Evolutionary conservation across 2,329 filamentous ascomycete genomes (phyloP).

Genomic region (Diaporthe sp.): DNA sequence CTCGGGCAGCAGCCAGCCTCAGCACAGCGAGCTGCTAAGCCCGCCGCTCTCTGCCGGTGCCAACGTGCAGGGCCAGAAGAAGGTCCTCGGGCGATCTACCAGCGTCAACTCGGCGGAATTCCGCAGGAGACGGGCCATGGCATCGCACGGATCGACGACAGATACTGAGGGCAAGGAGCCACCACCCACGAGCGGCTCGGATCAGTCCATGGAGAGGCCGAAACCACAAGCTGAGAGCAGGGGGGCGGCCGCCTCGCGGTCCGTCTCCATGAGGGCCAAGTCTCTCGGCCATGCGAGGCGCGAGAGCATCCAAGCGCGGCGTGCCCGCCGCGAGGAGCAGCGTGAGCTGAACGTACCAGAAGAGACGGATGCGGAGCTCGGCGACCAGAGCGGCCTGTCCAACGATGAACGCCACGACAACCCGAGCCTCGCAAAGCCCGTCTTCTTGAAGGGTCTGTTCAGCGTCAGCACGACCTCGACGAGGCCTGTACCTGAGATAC

Average conservation of each 20-base stretch:
- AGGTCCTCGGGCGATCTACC: slow-evolving; percentile 85
- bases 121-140: slow-evolving; percentile 69
- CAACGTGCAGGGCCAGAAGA: slow-evolving; percentile 68
- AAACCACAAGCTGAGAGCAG: slow-evolving; percentile 59
- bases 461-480: slow-evolving; percentile 97
- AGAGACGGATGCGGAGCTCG: slow-evolving; percentile 87
- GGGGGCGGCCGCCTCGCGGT: slow-evolving; percentile 64
- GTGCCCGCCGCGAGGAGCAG: slow-evolving; percentile 77
- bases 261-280: slow-evolving; percentile 80
- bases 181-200: slow-evolving; percentile 82
- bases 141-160: slow-evolving; percentile 42
- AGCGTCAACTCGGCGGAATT: slow-evolving; percentile 93
- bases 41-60: slow-evolving; percentile 76
- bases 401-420: slow-evolving; percentile 70
- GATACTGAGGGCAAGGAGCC: slow-evolving; percentile 66
- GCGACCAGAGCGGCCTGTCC: slow-evolving; percentile 70
- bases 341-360: slow-evolving; percentile 65
- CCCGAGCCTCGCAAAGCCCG: slow-evolving; percentile 89
- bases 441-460: slow-evolving; percentile 95
- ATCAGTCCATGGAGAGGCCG: slow-evolving; percentile 74
- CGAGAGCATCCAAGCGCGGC: slow-evolving; percentile 91
- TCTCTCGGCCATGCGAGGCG: slow-evolving; percentile 89
- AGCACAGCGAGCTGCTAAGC: slow-evolving; percentile 83
- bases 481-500: slow-evolving; percentile 87
- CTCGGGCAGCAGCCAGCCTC: slow-evolving; percentile 74